These are phyloP conservation scores for Colletotrichum echinochloae DNA, from an alignment of 2,329 filamentous ascomycete species.

Conservation along the genomic window DNA sequence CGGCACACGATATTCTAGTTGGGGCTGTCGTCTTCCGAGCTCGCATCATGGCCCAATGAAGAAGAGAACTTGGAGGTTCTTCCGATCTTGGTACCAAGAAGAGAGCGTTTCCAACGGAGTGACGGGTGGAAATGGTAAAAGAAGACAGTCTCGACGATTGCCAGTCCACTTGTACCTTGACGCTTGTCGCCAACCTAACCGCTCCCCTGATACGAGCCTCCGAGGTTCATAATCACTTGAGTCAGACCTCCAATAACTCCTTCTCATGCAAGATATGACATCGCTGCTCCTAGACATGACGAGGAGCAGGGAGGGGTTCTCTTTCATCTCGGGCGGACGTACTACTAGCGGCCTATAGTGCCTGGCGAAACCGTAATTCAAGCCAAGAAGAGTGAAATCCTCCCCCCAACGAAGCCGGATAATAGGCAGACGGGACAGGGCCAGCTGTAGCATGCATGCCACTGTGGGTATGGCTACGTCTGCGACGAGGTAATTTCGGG, in stretches of 20 bases:
- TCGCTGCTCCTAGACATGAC: neutral
- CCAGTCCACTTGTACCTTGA: conserved; percentile 26
- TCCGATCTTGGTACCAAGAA: conserved; percentile 4
- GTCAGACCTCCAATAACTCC: conserved; percentile 13
- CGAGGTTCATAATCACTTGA: conserved; percentile 18
- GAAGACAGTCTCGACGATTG: conserved; percentile 2
- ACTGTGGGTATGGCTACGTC: conserved; percentile 29
- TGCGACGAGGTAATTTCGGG: conserved; percentile 13
- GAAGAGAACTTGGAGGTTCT: neutral
- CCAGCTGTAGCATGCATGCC: conserved; percentile 37
- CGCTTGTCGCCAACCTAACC: conserved; percentile 14
- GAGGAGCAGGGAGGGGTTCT: neutral
- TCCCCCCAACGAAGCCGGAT: conserved; percentile 2
- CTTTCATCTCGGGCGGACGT: neutral
- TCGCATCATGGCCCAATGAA: neutral
- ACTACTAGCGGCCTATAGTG: conserved; percentile 5
- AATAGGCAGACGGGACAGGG: conserved; percentile 21
- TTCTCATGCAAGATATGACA: neutral
- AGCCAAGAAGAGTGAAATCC: conserved; percentile 2
- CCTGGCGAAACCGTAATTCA: conserved; percentile 22
- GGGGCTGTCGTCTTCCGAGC: neutral
- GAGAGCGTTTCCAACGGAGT: conserved; percentile 7
- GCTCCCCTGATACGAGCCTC: conserved; percentile 24
- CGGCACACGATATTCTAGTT: neutral
- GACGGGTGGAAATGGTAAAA: neutral